Conservation (phyloP, 108 stramenopile genomes). For the Hondaea fermentalgiana region DNA sequence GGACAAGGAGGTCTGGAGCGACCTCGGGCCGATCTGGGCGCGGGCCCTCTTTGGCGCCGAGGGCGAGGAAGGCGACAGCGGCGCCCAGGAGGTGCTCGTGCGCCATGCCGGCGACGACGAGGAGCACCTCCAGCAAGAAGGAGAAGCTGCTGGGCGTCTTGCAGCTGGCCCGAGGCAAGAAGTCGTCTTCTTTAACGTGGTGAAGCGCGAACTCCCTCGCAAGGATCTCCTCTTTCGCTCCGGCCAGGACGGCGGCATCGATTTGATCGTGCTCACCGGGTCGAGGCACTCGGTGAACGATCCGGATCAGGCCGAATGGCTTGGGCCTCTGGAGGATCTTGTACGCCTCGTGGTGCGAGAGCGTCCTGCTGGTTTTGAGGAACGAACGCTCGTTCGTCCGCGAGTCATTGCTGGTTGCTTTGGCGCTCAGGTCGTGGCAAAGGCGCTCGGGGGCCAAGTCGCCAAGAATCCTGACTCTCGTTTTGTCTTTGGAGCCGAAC, state of each 20-base stretch:
- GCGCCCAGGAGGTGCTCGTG: neutral
- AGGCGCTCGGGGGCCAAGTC: neutral
- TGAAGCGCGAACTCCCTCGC: neutral
- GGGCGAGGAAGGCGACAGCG: neutral
- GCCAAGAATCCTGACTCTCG: neutral
- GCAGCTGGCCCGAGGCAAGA: neutral
- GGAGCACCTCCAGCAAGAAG: neutral
- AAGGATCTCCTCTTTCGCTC: neutral
- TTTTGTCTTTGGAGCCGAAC: neutral
- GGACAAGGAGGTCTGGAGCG: neutral
- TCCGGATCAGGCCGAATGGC: neutral
- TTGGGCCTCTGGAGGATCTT: neutral
- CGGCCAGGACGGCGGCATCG: neutral
- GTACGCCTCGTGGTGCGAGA: neutral
- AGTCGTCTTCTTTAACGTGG: neutral
- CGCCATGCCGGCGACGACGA: neutral
- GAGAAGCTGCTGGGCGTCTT: neutral
- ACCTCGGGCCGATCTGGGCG: neutral
- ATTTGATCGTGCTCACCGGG: neutral
- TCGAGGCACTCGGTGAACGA: neutral
- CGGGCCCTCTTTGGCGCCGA: neutral
- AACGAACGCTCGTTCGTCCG: neutral
- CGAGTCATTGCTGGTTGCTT: neutral
- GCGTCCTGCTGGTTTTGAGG: neutral
- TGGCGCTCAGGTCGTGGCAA: neutral